Base-by-base conservation (phyloP, 2,329 filamentous ascomycete genomes). In the Dryadomyces quercus-mongolicae region DNA sequence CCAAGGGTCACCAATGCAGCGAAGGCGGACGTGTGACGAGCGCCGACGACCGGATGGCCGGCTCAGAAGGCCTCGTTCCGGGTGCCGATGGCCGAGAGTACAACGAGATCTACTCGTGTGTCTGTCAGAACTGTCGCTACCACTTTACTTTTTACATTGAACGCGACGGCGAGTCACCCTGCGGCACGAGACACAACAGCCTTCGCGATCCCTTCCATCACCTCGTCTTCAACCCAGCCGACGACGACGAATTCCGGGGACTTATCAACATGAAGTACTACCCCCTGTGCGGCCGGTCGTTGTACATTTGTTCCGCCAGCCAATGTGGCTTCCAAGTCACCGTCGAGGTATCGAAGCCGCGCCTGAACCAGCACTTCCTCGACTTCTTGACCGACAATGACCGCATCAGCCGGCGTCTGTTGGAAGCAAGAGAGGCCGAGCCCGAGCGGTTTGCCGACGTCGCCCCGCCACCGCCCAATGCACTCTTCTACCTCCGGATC, bases 331-430 rank as follows among this genome's bases (percentile, higher is more conserved):
- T 74, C 44, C 60, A 64, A 21, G 53, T 80, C 42, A 68, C 62
- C 1, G 62, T 81, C 18, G 74, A 78, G 53, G 68, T 81, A 7
- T 75, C 72, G 7, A 61, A 68, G 52, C 76, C 76, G 12, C 74
- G 75, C 2, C 68, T 82, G 58, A 61, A 64, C 12, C 60, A 61
- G 3, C 64, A 65, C 54, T 74, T 72, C 68, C 65, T 77, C 1
- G 58, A 66, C 13, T 63, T 72, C 16, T 64, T 82, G 15, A 63
- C 64, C 5, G 76, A 81, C 57, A 65, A 70, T 18, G 62, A 69
- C 2, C 67, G 75, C 42, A 74, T 78, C 45, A 61, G 60, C 16
- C 58, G 65, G 25, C 71, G 72, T 36, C 61, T 78, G 3, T 61
- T 64, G 1, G 52, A 62, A 1, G 71, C 74, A 1, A 67, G 69